Evolutionary conservation across 2,329 filamentous ascomycete genomes (phyloP), one percentile per base, ranked within the genome.

Genomic region (Neonectria faginata): DNA sequence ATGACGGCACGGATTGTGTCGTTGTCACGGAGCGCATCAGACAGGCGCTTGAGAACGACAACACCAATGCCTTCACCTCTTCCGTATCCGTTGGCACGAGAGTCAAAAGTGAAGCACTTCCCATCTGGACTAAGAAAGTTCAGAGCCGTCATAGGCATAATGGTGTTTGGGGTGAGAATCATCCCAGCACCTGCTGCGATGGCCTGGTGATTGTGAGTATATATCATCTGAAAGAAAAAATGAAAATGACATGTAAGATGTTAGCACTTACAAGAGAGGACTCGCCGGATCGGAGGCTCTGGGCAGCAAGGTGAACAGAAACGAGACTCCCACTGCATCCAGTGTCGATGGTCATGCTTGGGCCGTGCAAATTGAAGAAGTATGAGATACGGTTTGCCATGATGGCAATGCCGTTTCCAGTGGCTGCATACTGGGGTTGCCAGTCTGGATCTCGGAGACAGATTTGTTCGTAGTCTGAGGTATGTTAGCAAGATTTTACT

Each of bases 51-150:
- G 51, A 91, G 71, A 3, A 91, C 70, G 1, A 91, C 75, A n/a
- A 86, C 81, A 0, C 83, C 87, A 27, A 86, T 80, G 0, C 89
- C 89, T 70, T 92, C 89, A 1, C 88, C 89, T 33, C 89, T 82
- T 0, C 85, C 88, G 70, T 91, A 92, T 1, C 89, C 90, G 62
- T 87, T 85, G 18, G 87, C 89, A 3, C 82, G 80, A n/a, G 79
- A 73, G 68, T 89, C 88, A 70, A 86, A 89, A 5, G 85, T 85
- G 64, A 83, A 83, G 39, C 79, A 83, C 62, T 80, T 84, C 1
- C 85, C 84, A 60, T 84, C 80, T 2, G 83, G 80, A 47, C 84
- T 85, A 0, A 87, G 76, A 56, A 87, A 85, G 65, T 84, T 85
- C 18, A 86, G 74, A 5, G 81, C 83, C 1, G 83, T 84, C 84